Evolutionary conservation across 108 stramenopile species (phyloP), one percentile per base, ranked within the genome.

Genomic region (Bacterosira constricta): DNA sequence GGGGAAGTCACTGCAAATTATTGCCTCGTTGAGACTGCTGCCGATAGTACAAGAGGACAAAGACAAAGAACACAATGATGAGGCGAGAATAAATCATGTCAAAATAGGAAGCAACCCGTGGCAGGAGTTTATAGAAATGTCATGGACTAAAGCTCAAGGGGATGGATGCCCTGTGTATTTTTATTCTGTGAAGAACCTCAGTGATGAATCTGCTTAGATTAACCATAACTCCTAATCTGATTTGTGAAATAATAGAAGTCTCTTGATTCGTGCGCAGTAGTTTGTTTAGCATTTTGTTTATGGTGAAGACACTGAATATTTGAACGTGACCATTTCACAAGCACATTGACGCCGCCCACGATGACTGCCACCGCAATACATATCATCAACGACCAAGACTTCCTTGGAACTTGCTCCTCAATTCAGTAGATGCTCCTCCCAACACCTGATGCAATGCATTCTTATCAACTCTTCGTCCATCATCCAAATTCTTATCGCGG

Each of bases 381-480:
- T n/a, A n/a, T 9, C 20, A 55, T 41, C 25, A 71, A 41, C 56
- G 55, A 41, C 78, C 64, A 25, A 47, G 36, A 29, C 89, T 81
- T 15, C 87, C 87, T 39, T 89, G 87, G 63, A 93, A 93, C 71
- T 93, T 93, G 41, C 57, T 82, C 42, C 86, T 87, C 54, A 93
- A 79, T 62, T 86, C 86, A 18, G 58, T 71, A 10, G 60, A 69
- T 20, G 92, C 92, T n/a, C 92, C 89, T 31, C 92, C 89, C 68
- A 92, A 70, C 42, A 92, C 75, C 75, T 88, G 75, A 37, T 85
- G 71, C 61, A 96, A 63, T 10, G 85, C 86, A 79, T 90, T 82
- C 79, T 91, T 93, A 81, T 96, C 91, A 0, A 96, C 94, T 45
- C 90, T 86, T 30, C 91, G 68, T 27, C 94, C 92, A 18, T 85